Evolutionary conservation across 2,329 filamentous ascomycete species (phyloP).

Genomic region (Colletotrichum abscissum): DNA sequence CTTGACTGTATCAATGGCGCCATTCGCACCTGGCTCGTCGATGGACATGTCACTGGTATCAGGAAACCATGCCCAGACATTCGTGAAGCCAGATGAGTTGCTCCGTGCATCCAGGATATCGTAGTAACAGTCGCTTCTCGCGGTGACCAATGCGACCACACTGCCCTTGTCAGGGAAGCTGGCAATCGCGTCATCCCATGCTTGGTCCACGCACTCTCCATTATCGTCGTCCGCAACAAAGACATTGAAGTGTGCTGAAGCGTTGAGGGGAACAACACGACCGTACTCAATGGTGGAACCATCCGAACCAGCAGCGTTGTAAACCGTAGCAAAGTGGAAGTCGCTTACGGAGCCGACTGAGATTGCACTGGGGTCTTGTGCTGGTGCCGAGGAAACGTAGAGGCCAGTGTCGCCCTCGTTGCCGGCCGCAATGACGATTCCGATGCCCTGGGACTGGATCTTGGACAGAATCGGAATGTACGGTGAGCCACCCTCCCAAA

Average conservation of each 20-base stretch:
- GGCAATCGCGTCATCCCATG: constrained; percentile 15
- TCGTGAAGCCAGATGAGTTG: constrained; percentile 17
- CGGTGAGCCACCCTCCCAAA: constrained; percentile 23
- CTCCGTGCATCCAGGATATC: neutral
- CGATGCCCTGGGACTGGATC: constrained; percentile 29
- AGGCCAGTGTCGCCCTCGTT: constrained; percentile 23
- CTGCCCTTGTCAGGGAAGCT: constrained; percentile 9
- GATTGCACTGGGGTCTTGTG: constrained; percentile 13
- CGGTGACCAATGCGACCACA: constrained; percentile 5
- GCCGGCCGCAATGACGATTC: constrained; percentile 18
- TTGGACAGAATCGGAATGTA: constrained; percentile 19
- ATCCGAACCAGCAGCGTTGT: constrained; percentile 26
- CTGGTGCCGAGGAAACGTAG: constrained; percentile 17
- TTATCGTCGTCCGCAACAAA: constrained; percentile 23
- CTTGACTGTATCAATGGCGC: constrained; percentile 11
- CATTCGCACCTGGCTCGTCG: constrained; percentile 9
- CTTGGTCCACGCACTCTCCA: constrained; percentile 18
- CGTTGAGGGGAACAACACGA: constrained; percentile 15
- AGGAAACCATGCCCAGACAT: constrained; percentile 19
- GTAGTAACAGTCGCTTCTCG: constrained; percentile 5
- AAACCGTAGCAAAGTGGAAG: constrained; percentile 16
- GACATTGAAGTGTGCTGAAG: constrained; percentile 5
- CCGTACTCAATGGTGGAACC: constrained; percentile 22
- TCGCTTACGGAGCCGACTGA: constrained; percentile 27
- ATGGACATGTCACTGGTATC: constrained; percentile 15